These are phyloP conservation scores for Cronartium ribicola DNA, from an alignment of 1,284 basidiomycete species.

Conservation along the genomic window DNA sequence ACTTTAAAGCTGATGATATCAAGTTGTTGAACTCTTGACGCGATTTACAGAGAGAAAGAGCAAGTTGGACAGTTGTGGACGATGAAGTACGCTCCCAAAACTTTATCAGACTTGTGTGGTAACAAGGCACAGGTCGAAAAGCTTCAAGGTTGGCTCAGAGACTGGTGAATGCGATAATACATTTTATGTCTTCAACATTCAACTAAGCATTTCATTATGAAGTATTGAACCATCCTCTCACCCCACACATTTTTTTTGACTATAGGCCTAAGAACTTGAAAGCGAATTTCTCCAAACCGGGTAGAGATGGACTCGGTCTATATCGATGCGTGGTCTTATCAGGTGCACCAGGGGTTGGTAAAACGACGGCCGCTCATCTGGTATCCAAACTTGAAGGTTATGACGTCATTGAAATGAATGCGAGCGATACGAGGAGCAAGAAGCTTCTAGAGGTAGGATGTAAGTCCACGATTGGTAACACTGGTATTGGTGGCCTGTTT, in stretches of 20 bases:
- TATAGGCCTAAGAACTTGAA: conserved; percentile 68
- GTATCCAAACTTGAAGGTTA: conserved; percentile 83
- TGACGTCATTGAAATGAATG: conserved; percentile 89
- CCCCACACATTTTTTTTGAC: neutral
- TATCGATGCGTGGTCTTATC: conserved; percentile 84
- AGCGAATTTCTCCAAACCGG: conserved; percentile 83
- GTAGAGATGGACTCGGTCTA: conserved; percentile 79
- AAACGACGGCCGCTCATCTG: conserved; percentile 92
- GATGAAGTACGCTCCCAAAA: conserved; percentile 83
- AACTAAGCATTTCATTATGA: neutral
- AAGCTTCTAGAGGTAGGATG: conserved; percentile 78
- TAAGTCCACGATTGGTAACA: conserved; percentile 48
- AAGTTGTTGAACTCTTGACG: neutral
- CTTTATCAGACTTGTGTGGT: conserved; percentile 85
- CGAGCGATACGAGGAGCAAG: conserved; percentile 91
- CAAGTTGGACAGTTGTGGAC: conserved; percentile 75
- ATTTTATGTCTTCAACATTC: conserved; percentile 6
- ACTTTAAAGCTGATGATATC: neutral
- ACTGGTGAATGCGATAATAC: conserved; percentile 62
- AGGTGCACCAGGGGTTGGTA: conserved; percentile 93
- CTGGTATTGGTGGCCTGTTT: conserved; percentile 27
- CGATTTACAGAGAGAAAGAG: conserved; percentile 11
- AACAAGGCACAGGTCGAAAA: conserved; percentile 90
- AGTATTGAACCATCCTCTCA: neutral
- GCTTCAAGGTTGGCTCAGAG: conserved; percentile 75